phyloP scores from a whole-genome alignment of 2,329 filamentous ascomycete genomes.

The Whalleya microplaca region DNA sequence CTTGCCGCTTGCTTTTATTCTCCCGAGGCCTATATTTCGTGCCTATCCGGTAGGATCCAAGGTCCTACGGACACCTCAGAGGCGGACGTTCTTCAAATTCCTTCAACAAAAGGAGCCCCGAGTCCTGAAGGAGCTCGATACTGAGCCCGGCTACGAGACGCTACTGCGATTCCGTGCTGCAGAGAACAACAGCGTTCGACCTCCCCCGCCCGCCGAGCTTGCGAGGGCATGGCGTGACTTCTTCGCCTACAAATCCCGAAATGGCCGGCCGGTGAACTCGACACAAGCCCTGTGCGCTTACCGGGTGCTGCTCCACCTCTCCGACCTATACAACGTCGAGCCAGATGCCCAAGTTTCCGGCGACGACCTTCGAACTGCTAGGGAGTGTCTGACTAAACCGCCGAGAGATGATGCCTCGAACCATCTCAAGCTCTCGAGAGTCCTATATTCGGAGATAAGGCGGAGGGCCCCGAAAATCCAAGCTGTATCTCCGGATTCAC shows the following conservation, averaged over 20 bases:
- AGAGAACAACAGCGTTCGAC: constrained; percentile 64
- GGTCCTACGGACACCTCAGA: constrained; percentile 39
- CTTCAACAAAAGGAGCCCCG: constrained; percentile 64
- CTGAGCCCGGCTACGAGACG: constrained; percentile 72
- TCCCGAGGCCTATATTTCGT: constrained; percentile 31
- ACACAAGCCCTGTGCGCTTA: constrained; percentile 67
- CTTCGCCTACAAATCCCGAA: constrained; percentile 58
- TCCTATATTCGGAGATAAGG: constrained; percentile 46
- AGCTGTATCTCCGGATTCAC: constrained; percentile 10
- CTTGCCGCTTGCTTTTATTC: constrained; percentile 14
- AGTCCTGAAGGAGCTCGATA: constrained; percentile 62
- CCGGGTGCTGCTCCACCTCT: constrained; percentile 65
- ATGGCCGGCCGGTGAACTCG: constrained; percentile 59
- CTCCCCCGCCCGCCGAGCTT: constrained; percentile 66
- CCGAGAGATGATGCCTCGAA: constrained; percentile 48
- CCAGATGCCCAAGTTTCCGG: constrained; percentile 38
- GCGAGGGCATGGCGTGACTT: constrained; percentile 67
- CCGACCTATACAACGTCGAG: constrained; percentile 12
- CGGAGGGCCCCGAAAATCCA: constrained; percentile 16
- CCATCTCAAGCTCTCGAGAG: constrained; percentile 52
- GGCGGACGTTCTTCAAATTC: constrained; percentile 66
- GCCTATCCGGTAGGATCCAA: constrained; percentile 36
- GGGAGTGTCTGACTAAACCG: constrained; percentile 46
- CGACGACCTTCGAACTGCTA: constrained; percentile 49
- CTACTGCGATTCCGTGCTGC: constrained; percentile 71